Evolutionary conservation across 306 rosid species (phyloP).

Genomic region (Quercus suber): DNA sequence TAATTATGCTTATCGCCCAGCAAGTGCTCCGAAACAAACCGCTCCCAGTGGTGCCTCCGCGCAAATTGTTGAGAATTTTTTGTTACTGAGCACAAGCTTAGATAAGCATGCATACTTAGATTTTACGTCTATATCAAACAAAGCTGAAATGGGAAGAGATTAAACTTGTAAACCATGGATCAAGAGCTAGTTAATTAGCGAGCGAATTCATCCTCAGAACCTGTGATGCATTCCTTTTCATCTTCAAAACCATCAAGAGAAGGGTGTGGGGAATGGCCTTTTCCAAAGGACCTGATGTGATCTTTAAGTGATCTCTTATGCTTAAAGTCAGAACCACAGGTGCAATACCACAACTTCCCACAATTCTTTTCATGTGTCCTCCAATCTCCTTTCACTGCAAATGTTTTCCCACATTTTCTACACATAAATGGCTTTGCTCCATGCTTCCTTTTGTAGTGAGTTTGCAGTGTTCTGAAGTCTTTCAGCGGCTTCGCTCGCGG

Average conservation of each 20-base stretch:
- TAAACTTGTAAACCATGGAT: neutral
- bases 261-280: slow-evolving; percentile 57
- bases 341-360: slow-evolving; percentile 93
- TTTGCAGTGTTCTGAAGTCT: slow-evolving; percentile 93
- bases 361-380: slow-evolving; percentile 97
- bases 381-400: slow-evolving; percentile 97
- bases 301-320: slow-evolving; percentile 95
- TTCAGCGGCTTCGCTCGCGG: slow-evolving; percentile 91
- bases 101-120: slow-evolving; percentile 7
- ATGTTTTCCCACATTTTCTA: slow-evolving; percentile 76
- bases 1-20: slow-evolving; percentile 24
- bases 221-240: slow-evolving; percentile 65
- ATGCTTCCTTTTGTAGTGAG: slow-evolving; percentile 94
- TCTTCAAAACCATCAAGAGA: slow-evolving; percentile 54
- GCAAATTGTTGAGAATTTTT: slow-evolving; percentile 57
- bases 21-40: slow-evolving; percentile 77
- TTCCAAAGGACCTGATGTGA: slow-evolving; percentile 80
- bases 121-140: neutral
- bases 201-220: slow-evolving; percentile 51
- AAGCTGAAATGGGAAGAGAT: neutral
- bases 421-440: slow-evolving; percentile 83
- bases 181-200: neutral
- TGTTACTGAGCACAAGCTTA: slow-evolving; percentile 79
- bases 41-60: slow-evolving; percentile 35
- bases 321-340: slow-evolving; percentile 92